Evolutionary conservation across 345 rosid genomes (phyloP).

Genomic region (Psidium friedrichsthalianum): DNA sequence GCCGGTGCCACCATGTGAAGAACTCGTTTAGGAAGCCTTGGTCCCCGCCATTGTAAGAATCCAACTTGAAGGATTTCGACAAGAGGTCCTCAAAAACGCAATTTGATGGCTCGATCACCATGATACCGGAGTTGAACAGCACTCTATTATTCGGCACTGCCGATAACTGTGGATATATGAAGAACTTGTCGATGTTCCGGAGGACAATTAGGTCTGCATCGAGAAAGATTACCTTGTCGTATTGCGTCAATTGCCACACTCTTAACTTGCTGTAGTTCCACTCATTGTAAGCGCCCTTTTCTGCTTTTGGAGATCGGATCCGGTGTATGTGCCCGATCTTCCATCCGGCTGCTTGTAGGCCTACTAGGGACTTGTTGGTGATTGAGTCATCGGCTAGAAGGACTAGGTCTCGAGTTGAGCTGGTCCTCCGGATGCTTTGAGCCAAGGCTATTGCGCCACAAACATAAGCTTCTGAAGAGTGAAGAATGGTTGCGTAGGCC

Average conservation of each 20-base stretch:
- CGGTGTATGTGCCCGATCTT: conserved; percentile 28
- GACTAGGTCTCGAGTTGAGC: conserved; percentile 40
- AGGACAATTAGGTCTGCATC: conserved; percentile 60
- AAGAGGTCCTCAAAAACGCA: conserved; percentile 55
- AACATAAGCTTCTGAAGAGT: conserved; percentile 77
- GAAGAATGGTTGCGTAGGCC: conserved; percentile 80
- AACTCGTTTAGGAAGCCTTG: conserved; percentile 77
- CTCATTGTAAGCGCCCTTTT: conserved; percentile 52
- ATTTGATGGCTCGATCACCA: conserved; percentile 76
- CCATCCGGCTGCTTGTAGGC: conserved; percentile 63
- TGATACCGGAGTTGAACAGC: conserved; percentile 71
- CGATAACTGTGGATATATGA: conserved; percentile 54
- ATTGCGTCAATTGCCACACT: conserved; percentile 51
- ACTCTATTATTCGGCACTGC: conserved; percentile 30
- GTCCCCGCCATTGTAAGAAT: conserved; percentile 78
- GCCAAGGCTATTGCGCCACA: conserved; percentile 90
- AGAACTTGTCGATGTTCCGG: conserved; percentile 42
- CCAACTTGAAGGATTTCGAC: conserved; percentile 20
- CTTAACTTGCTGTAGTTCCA: conserved; percentile 93
- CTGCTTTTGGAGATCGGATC: conserved; percentile 54
- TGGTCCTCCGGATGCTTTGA: conserved; percentile 52
- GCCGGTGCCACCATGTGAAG: conserved; percentile 86
- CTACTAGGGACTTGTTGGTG: conserved; percentile 22
- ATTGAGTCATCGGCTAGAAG: conserved; percentile 58
- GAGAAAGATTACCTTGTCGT: conserved; percentile 58